These are phyloP conservation scores for Curvularia sp. DNA, from an alignment of 2,329 filamentous ascomycete genomes.

Conservation along the genomic window DNA sequence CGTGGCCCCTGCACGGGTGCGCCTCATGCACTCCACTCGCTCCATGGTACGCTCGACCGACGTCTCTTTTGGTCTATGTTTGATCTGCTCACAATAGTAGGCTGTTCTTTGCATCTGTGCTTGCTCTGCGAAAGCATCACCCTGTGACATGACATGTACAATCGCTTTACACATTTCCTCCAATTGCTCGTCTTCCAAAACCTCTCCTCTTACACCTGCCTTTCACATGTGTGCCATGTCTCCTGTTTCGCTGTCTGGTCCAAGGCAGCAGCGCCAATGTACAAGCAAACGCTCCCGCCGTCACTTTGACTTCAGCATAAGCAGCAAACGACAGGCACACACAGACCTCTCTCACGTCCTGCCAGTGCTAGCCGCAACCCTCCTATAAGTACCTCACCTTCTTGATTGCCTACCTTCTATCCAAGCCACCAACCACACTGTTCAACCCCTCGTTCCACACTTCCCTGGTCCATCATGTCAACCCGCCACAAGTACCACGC, in stretches of 20 bases:
- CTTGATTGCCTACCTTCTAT: background rate
- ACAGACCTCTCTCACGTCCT: background rate
- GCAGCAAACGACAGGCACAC: background rate
- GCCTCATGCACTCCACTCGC: background rate
- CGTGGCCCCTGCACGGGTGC: conserved; percentile 1
- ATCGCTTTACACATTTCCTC: background rate
- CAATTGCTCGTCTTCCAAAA: background rate
- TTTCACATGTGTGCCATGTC: background rate
- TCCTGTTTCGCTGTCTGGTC: background rate
- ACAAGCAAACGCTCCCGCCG: conserved; percentile 9
- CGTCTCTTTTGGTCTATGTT: background rate
- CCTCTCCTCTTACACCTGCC: background rate
- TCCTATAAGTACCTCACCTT: background rate
- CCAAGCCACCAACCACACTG: background rate
- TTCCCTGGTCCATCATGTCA: conserved; percentile 8
- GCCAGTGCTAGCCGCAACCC: no score
- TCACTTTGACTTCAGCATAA: conserved; percentile 11
- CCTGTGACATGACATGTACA: background rate
- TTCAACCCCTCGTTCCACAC: background rate
- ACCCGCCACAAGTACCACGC: conserved; percentile 12
- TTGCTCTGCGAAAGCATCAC: background rate
- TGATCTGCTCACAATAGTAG: no score
- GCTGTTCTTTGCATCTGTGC: background rate
- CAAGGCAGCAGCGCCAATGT: background rate
- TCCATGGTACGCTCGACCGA: background rate